Evolutionary conservation across 2,329 filamentous ascomycete species (phyloP).

Genomic region (Verticillium albo-atrum): DNA sequence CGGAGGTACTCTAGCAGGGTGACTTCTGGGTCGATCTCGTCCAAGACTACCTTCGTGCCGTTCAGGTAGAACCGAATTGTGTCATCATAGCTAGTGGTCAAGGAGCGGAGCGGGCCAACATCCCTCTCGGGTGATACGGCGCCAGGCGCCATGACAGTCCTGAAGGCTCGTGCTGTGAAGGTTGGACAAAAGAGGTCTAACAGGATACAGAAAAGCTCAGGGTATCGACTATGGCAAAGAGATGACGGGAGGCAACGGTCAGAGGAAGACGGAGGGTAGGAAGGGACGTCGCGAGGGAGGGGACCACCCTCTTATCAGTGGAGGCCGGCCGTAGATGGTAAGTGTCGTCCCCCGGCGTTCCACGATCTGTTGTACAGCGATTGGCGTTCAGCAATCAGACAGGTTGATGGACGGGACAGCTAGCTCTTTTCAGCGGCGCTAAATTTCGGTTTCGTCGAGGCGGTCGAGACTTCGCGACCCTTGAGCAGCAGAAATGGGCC

Average conservation of each 20-base stretch:
- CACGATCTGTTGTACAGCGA: neutral
- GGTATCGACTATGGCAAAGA: neutral
- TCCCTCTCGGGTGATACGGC: constrained; percentile 25
- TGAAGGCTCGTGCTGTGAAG: neutral
- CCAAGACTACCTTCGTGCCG: constrained; percentile 81
- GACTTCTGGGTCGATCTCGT: constrained; percentile 83
- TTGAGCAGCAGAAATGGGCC: neutral
- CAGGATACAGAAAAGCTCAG: neutral
- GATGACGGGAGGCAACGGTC: neutral
- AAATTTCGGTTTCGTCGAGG: neutral
- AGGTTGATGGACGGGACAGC: neutral
- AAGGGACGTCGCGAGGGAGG: neutral
- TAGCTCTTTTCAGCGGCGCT: neutral
- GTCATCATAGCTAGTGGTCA: constrained; percentile 79
- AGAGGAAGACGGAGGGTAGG: neutral
- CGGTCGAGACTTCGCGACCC: neutral
- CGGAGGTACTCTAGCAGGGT: constrained; percentile 91
- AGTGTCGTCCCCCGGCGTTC: neutral
- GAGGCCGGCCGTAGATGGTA: neutral
- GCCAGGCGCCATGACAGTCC: neutral
- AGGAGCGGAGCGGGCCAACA: constrained; percentile 31
- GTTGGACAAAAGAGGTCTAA: neutral
- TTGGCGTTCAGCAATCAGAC: neutral
- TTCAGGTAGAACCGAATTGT: constrained; percentile 92
- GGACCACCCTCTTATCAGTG: neutral